phyloP scores from a whole-genome alignment of 2,329 filamentous ascomycete species.

The Xylariaceae sp. region DNA sequence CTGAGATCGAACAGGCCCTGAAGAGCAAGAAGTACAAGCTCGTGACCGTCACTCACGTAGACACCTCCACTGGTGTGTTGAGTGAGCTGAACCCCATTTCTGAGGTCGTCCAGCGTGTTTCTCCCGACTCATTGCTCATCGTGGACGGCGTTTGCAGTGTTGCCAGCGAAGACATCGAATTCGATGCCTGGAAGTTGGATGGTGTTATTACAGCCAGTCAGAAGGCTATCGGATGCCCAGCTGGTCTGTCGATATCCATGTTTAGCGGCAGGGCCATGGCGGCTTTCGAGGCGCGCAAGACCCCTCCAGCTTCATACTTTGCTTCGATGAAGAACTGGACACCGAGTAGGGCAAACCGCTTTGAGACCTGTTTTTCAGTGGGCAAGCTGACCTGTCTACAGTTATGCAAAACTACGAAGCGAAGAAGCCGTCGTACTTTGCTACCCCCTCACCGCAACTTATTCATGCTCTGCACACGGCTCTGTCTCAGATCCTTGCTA shows the following conservation, averaged over 20 bases:
- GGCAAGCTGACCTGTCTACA: constrained; percentile 32
- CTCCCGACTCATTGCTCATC: constrained; percentile 83
- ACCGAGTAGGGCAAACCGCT: constrained; percentile 57
- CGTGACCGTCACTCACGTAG: constrained; percentile 91
- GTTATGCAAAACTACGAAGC: constrained; percentile 99
- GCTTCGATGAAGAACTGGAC: constrained; percentile 97
- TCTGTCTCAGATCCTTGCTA: constrained; percentile 77
- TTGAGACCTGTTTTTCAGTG: background rate
- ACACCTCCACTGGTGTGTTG: constrained; percentile 93
- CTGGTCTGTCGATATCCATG: constrained; percentile 91
- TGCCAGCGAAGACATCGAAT: constrained; percentile 89
- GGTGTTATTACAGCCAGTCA: constrained; percentile 91
- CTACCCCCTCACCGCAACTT: constrained; percentile 90
- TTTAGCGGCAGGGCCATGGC: constrained; percentile 84
- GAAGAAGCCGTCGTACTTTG: constrained; percentile 96
- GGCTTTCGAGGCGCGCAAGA: constrained; percentile 72
- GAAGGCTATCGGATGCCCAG: constrained; percentile 94
- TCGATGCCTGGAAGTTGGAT: constrained; percentile 92
- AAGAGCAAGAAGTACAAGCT: constrained; percentile 90
- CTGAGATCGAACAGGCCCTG: constrained; percentile 82
- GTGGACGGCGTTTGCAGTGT: constrained; percentile 98
- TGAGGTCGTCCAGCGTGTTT: constrained; percentile 77
- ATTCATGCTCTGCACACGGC: constrained; percentile 88
- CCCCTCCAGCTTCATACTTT: constrained; percentile 82
- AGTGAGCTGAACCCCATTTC: constrained; percentile 83